Conservation (phyloP, 164 flowering plant species). For the Magnolia sinica region DNA sequence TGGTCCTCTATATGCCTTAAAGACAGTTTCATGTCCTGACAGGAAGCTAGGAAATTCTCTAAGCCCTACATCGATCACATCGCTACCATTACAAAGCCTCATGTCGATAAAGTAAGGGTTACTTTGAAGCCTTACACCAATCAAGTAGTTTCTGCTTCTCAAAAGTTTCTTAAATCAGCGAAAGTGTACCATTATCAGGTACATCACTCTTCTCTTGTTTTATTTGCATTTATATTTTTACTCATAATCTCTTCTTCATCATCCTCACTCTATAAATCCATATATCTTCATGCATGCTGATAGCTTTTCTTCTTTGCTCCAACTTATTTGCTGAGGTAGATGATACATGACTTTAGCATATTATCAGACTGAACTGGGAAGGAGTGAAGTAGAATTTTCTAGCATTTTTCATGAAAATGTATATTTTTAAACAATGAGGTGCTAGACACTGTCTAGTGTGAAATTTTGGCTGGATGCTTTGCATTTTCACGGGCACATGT, state of each 20-base stretch:
- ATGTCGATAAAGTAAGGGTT: conserved; percentile 62
- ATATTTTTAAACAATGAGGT: too few relatives aligned
- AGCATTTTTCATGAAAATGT: too few relatives aligned
- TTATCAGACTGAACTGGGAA: too few relatives aligned
- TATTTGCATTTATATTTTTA: not conserved
- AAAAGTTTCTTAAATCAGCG: conserved; percentile 65
- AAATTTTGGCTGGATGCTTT: too few relatives aligned
- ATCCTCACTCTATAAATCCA: not conserved
- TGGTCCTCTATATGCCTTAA: not conserved
- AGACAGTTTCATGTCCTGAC: conserved; percentile 15
- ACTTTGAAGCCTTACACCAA: conserved; percentile 70
- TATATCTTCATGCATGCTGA: not conserved
- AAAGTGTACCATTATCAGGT: conserved; percentile 74
- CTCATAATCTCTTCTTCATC: not conserved
- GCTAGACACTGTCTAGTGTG: too few relatives aligned
- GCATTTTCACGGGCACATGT: too few relatives aligned
- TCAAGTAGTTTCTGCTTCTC: conserved; percentile 44
- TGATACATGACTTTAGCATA: too few relatives aligned
- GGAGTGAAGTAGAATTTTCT: too few relatives aligned
- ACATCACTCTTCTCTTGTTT: not conserved
- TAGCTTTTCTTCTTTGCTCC: too few relatives aligned
- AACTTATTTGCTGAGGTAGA: too few relatives aligned
- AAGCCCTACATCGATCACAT: conserved; percentile 74
- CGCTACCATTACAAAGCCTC: conserved; percentile 65
- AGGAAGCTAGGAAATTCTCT: conserved; percentile 73